Conservation (phyloP, 2,329 filamentous ascomycete genomes). For the Coleophoma crateriformis region DNA sequence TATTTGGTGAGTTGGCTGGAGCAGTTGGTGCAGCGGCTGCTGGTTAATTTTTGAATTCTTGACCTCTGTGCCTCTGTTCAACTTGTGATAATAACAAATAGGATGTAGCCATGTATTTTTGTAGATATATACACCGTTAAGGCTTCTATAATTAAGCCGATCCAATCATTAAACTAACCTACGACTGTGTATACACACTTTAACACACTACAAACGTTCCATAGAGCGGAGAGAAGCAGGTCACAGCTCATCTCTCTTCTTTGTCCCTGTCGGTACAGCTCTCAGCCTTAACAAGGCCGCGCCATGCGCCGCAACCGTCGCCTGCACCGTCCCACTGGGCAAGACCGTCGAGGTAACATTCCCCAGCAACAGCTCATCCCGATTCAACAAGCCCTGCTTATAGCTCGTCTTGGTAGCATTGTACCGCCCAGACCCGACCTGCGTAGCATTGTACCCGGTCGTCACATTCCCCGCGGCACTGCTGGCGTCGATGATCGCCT, state of each 20-base stretch:
- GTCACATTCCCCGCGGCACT: conserved; percentile 25
- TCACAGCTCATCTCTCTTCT: conserved; percentile 38
- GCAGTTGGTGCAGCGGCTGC: conserved; percentile 17
- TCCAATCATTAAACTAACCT: no score
- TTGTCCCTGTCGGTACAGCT: conserved; percentile 20
- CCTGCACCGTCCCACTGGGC: conserved; percentile 35
- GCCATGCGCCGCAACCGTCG: conserved; percentile 40
- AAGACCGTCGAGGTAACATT: conserved; percentile 35
- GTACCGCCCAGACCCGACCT: conserved; percentile 27
- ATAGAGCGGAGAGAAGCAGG: no score
- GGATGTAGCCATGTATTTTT: no score
- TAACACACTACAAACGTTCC: no score
- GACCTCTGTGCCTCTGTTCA: background rate
- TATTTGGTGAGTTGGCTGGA: conserved; percentile 26
- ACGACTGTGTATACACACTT: no score
- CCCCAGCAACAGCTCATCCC: conserved; percentile 39
- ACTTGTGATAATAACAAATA: no score
- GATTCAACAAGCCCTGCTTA: conserved; percentile 36
- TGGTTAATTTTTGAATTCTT: background rate
- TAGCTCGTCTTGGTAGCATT: conserved; percentile 44
- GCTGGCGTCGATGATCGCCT: conserved; percentile 35
- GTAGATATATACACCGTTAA: no score
- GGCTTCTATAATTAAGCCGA: no score
- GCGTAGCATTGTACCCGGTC: conserved; percentile 25
- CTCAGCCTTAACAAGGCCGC: conserved; percentile 44